These are phyloP conservation scores for Tephrocybe sp. DNA, from an alignment of 768 basidiomycete species.

Conservation along the genomic window DNA sequence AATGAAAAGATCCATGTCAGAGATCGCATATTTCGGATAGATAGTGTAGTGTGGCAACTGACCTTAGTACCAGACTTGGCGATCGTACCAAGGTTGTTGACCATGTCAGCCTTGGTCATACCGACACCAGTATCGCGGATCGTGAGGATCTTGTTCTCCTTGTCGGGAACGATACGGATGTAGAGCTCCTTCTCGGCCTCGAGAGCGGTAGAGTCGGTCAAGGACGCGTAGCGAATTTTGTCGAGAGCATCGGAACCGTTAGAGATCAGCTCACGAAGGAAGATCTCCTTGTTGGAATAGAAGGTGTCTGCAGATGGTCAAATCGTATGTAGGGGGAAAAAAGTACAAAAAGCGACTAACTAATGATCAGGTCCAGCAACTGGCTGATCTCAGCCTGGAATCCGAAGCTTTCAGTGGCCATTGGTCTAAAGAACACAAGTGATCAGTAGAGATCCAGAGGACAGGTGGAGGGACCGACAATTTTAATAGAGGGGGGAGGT, in stretches of 20 bases:
- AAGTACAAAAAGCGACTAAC: constrained; percentile 49
- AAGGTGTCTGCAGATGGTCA: constrained; percentile 76
- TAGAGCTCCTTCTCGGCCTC: constrained; percentile 90
- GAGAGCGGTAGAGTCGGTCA: constrained; percentile 90
- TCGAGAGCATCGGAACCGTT: constrained; percentile 98
- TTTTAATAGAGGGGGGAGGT: constrained; percentile 12
- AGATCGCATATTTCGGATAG: background rate
- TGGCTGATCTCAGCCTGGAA: constrained; percentile 99
- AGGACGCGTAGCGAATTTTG: constrained; percentile 96
- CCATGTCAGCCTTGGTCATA: constrained; percentile 99
- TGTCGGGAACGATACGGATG: constrained; percentile 95
- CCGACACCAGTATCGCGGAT: constrained; percentile 97
- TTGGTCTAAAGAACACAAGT: constrained; percentile 28
- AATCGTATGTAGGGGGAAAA: constrained; percentile 2
- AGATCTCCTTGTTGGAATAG: constrained; percentile 99
- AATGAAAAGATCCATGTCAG: constrained; percentile 8
- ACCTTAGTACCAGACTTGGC: constrained; percentile 95
- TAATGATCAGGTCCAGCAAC: constrained; percentile 98
- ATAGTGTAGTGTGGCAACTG: constrained; percentile 17
- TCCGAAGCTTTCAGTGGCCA: constrained; percentile 87
- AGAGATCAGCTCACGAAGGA: constrained; percentile 97
- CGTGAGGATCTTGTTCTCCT: constrained; percentile 88
- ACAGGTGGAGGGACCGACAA: constrained; percentile 12
- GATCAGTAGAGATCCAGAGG: constrained; percentile 9
- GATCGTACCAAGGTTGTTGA: constrained; percentile 98